Evolutionary conservation across 2,329 filamentous ascomycete genomes (phyloP), one percentile per base, ranked within the genome.

Genomic region (Aspergillus intermedius): DNA sequence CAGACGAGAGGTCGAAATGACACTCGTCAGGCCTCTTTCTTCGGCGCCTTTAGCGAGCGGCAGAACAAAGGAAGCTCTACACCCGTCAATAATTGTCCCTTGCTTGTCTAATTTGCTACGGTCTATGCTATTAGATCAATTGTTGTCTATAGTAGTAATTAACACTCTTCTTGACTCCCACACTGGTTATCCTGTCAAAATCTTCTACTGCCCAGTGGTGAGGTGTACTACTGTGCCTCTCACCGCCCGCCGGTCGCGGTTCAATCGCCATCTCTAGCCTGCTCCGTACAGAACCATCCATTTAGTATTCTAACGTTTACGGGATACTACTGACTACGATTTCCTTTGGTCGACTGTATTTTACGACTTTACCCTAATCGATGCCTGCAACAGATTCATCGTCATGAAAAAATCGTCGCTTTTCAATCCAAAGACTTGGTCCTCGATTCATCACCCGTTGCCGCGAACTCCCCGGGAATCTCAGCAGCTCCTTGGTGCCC

Each of bases 401-500:
- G 70, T 59, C 59, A 82, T 83, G 76, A 81, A 77, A 61, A 68
- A 71, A 21, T 74, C 77, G 2, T 65, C 73, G 2, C 66, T 72
- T 34, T 68, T 74, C 39, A 65, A 69, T 39, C 71, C 78, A 53
- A 75, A 71, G 48, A 67, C 74, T 19, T 72, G 81, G 61, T 72
- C 74, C 22, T 81, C 77, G 60, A 73, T 85, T 37, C 74, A 77
- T 55, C 70, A 69, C 39, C 74, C 72, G 43, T 65, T 71, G 25
- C 69, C 81, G 21, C 70, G 83, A 13, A 79, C 74, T 22, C 71
- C 75, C 4, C 74, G 74, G 49, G 79, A 86, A 58, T 81, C 78
- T 13, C 72, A 79, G 52, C 76, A 80, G 56, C 71, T 86, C 6
- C 74, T 86, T 37, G 75, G 71, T 46, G 72, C 81, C 17, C 74